These are phyloP conservation scores for Corchorus olitorius DNA, from an alignment of 345 rosid genomes.

Conservation along the genomic window DNA sequence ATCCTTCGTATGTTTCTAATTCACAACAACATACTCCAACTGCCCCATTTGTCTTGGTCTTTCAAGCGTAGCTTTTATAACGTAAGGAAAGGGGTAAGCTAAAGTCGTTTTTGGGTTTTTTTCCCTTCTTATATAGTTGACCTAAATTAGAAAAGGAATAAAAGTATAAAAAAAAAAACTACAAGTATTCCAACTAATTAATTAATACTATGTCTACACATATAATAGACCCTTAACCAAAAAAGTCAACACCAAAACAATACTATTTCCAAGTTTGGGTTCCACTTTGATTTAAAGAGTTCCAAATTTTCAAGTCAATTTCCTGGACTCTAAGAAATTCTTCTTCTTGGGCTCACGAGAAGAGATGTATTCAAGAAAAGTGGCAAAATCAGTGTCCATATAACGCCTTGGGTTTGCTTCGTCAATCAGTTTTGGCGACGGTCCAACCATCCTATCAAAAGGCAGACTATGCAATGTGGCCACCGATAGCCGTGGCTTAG, in stretches of 20 bases:
- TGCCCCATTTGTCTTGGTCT: not conserved
- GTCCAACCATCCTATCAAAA: slow-evolving; percentile 35
- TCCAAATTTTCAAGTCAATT: slow-evolving; percentile 23
- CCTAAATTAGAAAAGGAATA: not conserved
- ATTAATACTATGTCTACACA: not conserved
- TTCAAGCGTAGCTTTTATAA: slow-evolving; percentile 1
- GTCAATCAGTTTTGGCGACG: slow-evolving; percentile 52
- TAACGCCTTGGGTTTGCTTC: slow-evolving; percentile 57
- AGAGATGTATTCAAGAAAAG: slow-evolving; percentile 65
- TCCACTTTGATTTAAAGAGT: not conserved
- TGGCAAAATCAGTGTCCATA: slow-evolving; percentile 63
- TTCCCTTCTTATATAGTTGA: not conserved
- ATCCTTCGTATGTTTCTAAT: no score
- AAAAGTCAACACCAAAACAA: not conserved
- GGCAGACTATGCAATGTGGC: slow-evolving; percentile 78
- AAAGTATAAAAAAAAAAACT: not conserved
- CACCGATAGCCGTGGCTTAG: slow-evolving; percentile 64
- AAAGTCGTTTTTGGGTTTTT: not conserved
- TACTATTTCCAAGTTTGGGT: not conserved
- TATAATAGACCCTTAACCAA: not conserved
- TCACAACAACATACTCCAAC: not conserved
- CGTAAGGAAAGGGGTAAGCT: not conserved
- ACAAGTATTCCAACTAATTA: not conserved
- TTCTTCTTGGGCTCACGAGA: slow-evolving; percentile 76
- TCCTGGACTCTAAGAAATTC: slow-evolving; percentile 76